Evolutionary conservation across 305 asterid genomes (phyloP), one percentile per base, ranked within the genome.

Genomic region (Ajuga reptans): DNA sequence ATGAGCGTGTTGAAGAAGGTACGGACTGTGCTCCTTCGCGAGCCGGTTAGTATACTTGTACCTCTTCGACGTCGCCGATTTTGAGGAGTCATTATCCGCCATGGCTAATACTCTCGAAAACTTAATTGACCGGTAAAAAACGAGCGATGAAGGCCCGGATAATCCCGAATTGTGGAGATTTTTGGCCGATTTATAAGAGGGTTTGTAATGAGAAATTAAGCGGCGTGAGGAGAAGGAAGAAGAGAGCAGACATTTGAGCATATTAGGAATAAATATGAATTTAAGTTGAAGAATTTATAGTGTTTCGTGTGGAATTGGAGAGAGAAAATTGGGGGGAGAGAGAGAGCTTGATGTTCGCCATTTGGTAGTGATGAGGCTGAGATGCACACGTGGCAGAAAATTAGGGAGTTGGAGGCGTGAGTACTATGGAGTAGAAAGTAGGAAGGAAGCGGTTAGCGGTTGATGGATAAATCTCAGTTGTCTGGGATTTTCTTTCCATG

Each of bases 1-100:
- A 75, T 92, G 97, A 41, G 97, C 97, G 74, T 90, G 98, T 33
- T 92, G 98, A 54, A 92, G 96, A 66, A 88, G 95, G 78, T 92
- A 92, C 43, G 98, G 98, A 66, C 96, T 92, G 69, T 92, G 94
- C 83, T 92, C 94, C 61, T 77, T 77, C 9, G 95, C 90, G 16
- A 92, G 96, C 5, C 95, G 95, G 73, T 92, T 88, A 29, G 87
- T 82, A 68, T 82, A 85, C 33, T 78, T 84, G 45, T 75, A 84
- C 21, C 75, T 45, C 68, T 41, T 75, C 10, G 86, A 81, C 75
- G 89, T 69, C 78, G 86, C 24, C 74, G 84, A 64, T 52, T 64
- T 49, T 0, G 81, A 68, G 53, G 89, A 70, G 29, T 61, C 66
- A 14, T 78, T 80, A 24, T 87, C 86, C 9, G 92, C 89, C 98